Percentiles rank a stretch among this genome's conserved stretches.
Evolutionary conservation across 208 protist genomes (phyloP).

Genomic region (Trypanosoma congolense): DNA sequence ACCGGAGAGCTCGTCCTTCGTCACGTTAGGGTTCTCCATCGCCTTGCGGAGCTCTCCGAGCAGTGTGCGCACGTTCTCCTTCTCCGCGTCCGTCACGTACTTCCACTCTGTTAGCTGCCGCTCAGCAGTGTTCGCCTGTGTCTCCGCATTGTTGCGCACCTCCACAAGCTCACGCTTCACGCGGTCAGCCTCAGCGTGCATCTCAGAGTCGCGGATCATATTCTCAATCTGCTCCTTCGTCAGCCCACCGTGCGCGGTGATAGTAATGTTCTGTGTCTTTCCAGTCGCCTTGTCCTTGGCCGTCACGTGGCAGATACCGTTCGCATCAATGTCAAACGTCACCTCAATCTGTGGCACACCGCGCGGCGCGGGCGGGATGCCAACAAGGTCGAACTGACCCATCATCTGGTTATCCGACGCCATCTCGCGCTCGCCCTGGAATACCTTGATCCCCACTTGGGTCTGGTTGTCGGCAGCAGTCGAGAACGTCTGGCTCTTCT

Average conservation of each 20-base stretch:
- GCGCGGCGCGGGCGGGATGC: constrained; percentile 88
- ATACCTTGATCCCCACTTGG: constrained; percentile 90
- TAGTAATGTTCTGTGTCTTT: constrained; percentile 93
- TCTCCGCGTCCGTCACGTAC: constrained; percentile 71
- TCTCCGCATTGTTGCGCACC: constrained; percentile 81
- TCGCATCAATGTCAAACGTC: constrained; percentile 98
- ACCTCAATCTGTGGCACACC: constrained; percentile 94
- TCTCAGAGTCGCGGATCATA: constrained; percentile 85
- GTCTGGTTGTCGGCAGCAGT: constrained; percentile 85
- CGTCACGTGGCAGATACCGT: constrained; percentile 97
- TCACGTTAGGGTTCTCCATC: constrained; percentile 63
- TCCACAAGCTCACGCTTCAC: constrained; percentile 70
- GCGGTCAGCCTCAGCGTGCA: constrained; percentile 75
- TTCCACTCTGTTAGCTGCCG: constrained; percentile 80
- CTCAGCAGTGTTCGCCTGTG: constrained; percentile 61
- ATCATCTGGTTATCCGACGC: constrained; percentile 93
- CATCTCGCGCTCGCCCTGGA: constrained; percentile 93
- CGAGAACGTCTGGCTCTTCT: constrained; percentile 93
- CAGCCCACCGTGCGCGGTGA: constrained; percentile 84
- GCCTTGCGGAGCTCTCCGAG: constrained; percentile 52
- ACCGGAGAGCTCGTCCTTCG: constrained; percentile 53
- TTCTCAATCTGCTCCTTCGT: constrained; percentile 78
- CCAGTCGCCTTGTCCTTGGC: constrained; percentile 97
- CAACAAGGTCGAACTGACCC: constrained; percentile 92
- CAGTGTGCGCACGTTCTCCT: constrained; percentile 58